Base-by-base conservation (phyloP, 164 flowering plant species). In the Amborella trichopoda region DNA sequence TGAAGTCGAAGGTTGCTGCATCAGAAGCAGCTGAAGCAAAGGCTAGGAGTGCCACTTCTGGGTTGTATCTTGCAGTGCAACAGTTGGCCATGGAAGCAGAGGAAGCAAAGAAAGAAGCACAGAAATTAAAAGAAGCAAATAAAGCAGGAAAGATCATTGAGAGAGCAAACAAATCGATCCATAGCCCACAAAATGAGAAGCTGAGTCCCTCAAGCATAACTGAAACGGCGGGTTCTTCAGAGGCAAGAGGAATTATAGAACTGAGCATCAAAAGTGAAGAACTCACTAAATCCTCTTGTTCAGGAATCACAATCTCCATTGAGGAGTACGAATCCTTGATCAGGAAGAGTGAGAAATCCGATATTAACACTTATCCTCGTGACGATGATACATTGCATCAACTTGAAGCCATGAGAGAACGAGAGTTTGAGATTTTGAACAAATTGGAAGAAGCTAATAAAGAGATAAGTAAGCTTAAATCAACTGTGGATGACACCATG, bases 11-110 rank as follows among this genome's bases (percentile, higher is more conserved):
- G 60, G 46, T 67, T 24, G 81, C 83, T 23, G 72, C 75, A 25
- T 62, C 73, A 6, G 77, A 72, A 50, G 80, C 77, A 18, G 63
- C 69, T 23, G 80, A 74, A 63, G 67, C 60, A 48, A 69, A 63
- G 44, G 66, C 65, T 3, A 33, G 28, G 26, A 58, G 59, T 30
- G 41, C 47, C 14, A 68, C 57, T 30, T 62, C 70, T 22, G 71
- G 65, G 11, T 21, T 65, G 1, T 56, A 54, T 52, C 75, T 61
- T 52, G 74, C 74, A 19, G 66, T 68, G 58, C 64, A 66, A 44
- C 63, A 66, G 24, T 53, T 76, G 34, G 72, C 74, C 34, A 24
- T 57, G 19, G 80, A 71, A 66, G 74, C 67, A 26, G 68, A 63
- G 22, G 67, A 68, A 48, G 68, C 70, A 40, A 76, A 71, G 56